Evolutionary conservation across 2,329 filamentous ascomycete species (phyloP).

Genomic region (Pseudohalonectria lignicola): DNA sequence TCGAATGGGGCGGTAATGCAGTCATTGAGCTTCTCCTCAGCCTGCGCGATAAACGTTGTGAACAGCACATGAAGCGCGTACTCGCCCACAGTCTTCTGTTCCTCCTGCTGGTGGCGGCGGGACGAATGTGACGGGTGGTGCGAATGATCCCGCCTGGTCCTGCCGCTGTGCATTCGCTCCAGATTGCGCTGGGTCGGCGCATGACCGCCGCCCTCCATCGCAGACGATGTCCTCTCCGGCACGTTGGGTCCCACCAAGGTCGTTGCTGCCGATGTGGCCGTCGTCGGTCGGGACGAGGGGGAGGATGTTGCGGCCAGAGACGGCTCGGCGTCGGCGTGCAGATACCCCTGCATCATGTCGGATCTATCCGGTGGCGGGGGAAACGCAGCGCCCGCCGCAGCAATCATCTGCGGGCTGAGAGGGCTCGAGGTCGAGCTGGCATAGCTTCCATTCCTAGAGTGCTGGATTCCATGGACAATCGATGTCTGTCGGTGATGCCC

Average conservation of each 20-base stretch:
- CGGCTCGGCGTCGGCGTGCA: no score
- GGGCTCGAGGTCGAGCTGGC: constrained; percentile 73
- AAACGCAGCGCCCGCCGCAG: constrained; percentile 49
- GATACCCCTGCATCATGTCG: no score
- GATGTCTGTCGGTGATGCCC: constrained; percentile 94
- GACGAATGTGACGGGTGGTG: constrained; percentile 71
- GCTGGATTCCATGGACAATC: constrained; percentile 92
- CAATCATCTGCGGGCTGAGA: constrained; percentile 77
- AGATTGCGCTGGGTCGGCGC: constrained; percentile 38
- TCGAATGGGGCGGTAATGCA: constrained; percentile 74
- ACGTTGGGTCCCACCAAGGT: constrained; percentile 12
- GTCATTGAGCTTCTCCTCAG: constrained; percentile 90
- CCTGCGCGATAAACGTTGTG: constrained; percentile 83
- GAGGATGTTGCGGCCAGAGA: no score
- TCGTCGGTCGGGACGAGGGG: constrained; percentile 28
- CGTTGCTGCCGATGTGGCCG: constrained; percentile 10
- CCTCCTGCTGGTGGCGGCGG: constrained; percentile 54
- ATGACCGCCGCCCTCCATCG: constrained; percentile 28
- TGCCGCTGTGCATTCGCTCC: constrained; percentile 53
- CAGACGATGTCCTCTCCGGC: constrained; percentile 34
- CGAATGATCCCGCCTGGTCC: constrained; percentile 58
- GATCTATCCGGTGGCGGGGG: constrained; percentile 31
- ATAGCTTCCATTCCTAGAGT: constrained; percentile 81
- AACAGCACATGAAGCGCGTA: constrained; percentile 95
- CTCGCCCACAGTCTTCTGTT: constrained; percentile 90